A percentile compares a stretch with the other conserved stretches of the same genome.
Evolutionary conservation across 163 green algal species (phyloP).

Genomic region (Chlamydomonas reinhardtii): DNA sequence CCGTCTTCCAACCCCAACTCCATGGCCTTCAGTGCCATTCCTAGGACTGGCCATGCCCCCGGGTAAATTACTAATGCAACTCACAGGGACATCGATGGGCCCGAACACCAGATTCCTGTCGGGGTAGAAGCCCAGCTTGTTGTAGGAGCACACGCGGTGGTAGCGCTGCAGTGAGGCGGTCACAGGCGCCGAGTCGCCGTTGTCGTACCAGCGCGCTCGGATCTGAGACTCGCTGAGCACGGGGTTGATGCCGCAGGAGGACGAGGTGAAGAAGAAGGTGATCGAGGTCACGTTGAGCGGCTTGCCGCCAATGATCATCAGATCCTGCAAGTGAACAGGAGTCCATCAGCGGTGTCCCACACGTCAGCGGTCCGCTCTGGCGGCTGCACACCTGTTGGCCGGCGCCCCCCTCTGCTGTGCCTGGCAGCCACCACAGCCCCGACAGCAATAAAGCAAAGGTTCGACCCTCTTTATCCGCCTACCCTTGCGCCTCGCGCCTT

Average conservation of each 20-base stretch:
- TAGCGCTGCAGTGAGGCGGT: background rate
- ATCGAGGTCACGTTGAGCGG: background rate
- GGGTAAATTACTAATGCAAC: no score
- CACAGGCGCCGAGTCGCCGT: background rate
- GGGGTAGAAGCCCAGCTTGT: background rate
- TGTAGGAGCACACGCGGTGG: background rate
- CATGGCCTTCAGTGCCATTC: no score
- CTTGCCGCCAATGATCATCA: background rate
- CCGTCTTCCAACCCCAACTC: no score
- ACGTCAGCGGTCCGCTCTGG: no score
- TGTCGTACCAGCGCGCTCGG: background rate
- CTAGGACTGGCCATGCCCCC: no score
- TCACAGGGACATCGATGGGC: background rate
- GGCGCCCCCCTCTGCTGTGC: no score
- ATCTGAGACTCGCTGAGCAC: background rate
- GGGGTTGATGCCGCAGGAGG: background rate
- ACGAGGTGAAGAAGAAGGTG: background rate
- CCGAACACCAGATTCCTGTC: background rate
- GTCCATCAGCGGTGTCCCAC: no score
- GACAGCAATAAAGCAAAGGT: background rate
- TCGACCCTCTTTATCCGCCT: no score
- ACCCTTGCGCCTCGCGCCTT: no score
- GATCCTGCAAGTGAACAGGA: background rate
- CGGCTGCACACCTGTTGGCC: no score
- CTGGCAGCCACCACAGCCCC: background rate